Base-by-base conservation (phyloP, 768 basidiomycete genomes). In the Naganishia randhawae region DNA sequence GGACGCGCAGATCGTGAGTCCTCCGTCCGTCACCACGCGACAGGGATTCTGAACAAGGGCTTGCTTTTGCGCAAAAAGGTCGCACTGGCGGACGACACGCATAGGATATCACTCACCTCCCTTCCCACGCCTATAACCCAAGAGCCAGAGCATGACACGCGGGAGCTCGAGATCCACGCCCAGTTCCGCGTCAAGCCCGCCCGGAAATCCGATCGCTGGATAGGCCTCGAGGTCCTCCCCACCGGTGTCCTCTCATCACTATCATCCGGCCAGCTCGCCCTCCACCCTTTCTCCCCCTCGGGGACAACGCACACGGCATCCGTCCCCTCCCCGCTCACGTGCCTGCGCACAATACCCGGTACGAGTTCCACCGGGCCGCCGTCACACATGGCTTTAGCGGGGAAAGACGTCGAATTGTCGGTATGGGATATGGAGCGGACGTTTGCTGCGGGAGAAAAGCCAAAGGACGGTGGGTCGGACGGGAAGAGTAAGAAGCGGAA, bases 361-460 rank as follows among this genome's bases (percentile, higher is more conserved):
- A 19, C 16, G 25, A 19, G 31, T 19, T 7, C 74, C 0, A 17
- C 63, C 13, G 64, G 50, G 0, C 69, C 73, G 0, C 69, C 73
- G 0, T 70, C 63, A 1, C 65, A 70, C 0, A 74, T 80, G 62
- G 76, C 75, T 11, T 19, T 74, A 22, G 78, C 76, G 9, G 78
- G 78, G 11, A 80, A 80, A 52, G 76, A 78, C 35, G 75, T 78
- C 4, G 78, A 80, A 50, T 68, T 80, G 5, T 73, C 73, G 3
- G 32, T 80, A 13, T 77, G 72, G 70, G 77, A 80, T 63, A 55
- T 78, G 33, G 77, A 78, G 63, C 62, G 74, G 65, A 76, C 75
- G 0, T 76, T 80, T 61, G 69, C 66, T 2, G 66, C 64, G 0
- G 39, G 37, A 31, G 31, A 62, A 1, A 25, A 53, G 13, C 9